A percentile compares a stretch with the other conserved stretches of the same genome.
These are phyloP conservation scores for Hyphopichia khmerensis DNA, from an alignment of 1,139 yeast genomes.

Conservation along the genomic window DNA sequence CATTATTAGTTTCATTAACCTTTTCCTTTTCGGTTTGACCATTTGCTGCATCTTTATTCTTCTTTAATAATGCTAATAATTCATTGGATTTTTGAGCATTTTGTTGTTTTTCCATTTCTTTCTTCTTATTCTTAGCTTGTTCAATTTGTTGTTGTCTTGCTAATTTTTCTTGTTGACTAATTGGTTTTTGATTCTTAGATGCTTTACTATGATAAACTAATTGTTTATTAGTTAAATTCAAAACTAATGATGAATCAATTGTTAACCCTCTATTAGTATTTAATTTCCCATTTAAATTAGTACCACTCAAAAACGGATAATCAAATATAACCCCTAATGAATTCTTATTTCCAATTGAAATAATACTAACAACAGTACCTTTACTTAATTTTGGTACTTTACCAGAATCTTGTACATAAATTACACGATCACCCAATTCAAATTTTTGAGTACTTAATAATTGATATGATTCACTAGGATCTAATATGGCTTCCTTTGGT, in stretches of 20 bases:
- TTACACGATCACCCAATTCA: constrained; percentile 84
- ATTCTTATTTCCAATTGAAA: constrained; percentile 57
- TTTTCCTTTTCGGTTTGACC: too few species aligned
- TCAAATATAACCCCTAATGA: constrained; percentile 81
- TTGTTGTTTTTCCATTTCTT: constrained; percentile 9
- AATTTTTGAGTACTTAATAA: constrained; percentile 75
- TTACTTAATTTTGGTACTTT: constrained; percentile 84
- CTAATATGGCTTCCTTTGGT: constrained; percentile 80
- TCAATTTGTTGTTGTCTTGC: constrained; percentile 18
- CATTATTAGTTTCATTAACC: constrained; percentile 17
- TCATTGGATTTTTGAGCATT: constrained; percentile 24
- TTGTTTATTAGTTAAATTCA: constrained; percentile 75
- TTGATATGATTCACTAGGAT: constrained; percentile 73
- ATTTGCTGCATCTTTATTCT: constrained; percentile 8
- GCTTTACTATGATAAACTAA: constrained; percentile 74
- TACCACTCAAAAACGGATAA: constrained; percentile 77
- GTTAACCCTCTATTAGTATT: constrained; percentile 78
- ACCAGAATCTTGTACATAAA: constrained; percentile 83
- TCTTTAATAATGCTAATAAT: constrained; percentile 38
- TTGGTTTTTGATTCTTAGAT: constrained; percentile 44
- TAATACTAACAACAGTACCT: constrained; percentile 88
- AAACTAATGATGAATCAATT: constrained; percentile 76
- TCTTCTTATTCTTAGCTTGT: constrained; percentile 20
- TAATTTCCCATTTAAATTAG: constrained; percentile 74
- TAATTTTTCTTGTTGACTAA: constrained; percentile 22